Base-by-base conservation (phyloP, 495 filamentous ascomycete species). In the Aspergillus bertholletiae region DNA sequence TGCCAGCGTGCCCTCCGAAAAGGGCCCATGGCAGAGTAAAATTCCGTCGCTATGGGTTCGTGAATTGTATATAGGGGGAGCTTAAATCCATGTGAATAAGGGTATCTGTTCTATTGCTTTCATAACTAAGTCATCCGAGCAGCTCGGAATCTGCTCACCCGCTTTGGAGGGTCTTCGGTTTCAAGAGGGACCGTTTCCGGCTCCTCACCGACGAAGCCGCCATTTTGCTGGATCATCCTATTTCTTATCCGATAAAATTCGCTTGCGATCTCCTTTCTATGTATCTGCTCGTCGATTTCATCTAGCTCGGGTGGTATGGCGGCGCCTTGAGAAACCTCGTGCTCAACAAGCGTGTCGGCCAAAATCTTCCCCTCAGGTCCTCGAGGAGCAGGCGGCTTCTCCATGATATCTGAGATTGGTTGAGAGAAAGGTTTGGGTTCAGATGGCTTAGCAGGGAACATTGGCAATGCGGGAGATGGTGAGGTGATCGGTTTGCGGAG, bases 101-200 rank as follows among this genome's bases (percentile, higher is more conserved):
- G 54, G 53, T 60, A 59, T 58, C 55, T 56, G 26, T 47, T 45
- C 32, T 24, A 59, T 58, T 57, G 70, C 50, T 4, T 37, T 55
- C 45, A 45, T 17, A 24, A 23, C 51, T 64, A 79, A 46, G 74
- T 77, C 65, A 96, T 66, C 47, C 90, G 82, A 6, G 94, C 90
- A 51, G 92, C 90, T 70, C 85, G 94, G 71, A 97, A 98, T 55
- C 88, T 81, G 77, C 93, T 97, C 54, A 96, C 73, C 58, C 86
- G 87, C 66, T 80, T 87, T 24, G 82, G 80, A 27, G 83, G 81
- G 11, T 87, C 80, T 51, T 87, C 84, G n/a, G 61, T 56, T 20
- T 76, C 73, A 8, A 90, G 69, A 2, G 85, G 83, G 5, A 84
- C 73, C 17, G 80, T 76, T 43, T 80, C 78, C 7, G 78, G 73